Conservation (phyloP, 495 filamentous ascomycete species). For the Xylaria cubensis region DNA sequence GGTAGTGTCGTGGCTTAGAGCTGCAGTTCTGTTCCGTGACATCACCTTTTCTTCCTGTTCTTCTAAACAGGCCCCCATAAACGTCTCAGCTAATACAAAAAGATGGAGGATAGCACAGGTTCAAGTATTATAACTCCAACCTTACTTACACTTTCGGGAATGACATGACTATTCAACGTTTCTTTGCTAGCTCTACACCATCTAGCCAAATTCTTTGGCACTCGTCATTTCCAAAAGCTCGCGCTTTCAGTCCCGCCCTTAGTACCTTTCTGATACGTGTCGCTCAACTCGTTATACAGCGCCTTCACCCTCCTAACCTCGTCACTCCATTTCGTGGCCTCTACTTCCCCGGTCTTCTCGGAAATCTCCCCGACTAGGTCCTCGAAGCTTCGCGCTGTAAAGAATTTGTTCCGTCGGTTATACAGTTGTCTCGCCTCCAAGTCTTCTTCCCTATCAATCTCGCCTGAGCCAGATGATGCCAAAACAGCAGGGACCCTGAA, state of each 20-base stretch:
- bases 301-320: slow-evolving; percentile 47
- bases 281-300: slow-evolving; percentile 44
- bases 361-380: slow-evolving; percentile 41
- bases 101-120: neutral
- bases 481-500: slow-evolving; percentile 41
- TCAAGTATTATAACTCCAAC: neutral
- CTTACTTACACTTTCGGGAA: neutral
- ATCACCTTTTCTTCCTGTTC: no score
- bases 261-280: slow-evolving; percentile 47
- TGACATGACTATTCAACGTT: neutral
- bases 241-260: slow-evolving; percentile 42
- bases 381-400: slow-evolving; percentile 44
- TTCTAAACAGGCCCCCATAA: no score
- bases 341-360: slow-evolving; percentile 30
- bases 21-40: no score
- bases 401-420: slow-evolving; percentile 50
- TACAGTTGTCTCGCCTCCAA: slow-evolving; percentile 44
- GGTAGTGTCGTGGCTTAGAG: no score
- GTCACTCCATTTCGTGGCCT: slow-evolving; percentile 27
- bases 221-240: slow-evolving; percentile 48
- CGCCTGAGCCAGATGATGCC: neutral
- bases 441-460: slow-evolving; percentile 20
- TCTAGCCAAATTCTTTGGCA: neutral
- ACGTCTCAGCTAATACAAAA: no score
- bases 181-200: neutral